Evolutionary conservation across 2,329 filamentous ascomycete species (phyloP).

Genomic region (Colletotrichum eleusines): DNA sequence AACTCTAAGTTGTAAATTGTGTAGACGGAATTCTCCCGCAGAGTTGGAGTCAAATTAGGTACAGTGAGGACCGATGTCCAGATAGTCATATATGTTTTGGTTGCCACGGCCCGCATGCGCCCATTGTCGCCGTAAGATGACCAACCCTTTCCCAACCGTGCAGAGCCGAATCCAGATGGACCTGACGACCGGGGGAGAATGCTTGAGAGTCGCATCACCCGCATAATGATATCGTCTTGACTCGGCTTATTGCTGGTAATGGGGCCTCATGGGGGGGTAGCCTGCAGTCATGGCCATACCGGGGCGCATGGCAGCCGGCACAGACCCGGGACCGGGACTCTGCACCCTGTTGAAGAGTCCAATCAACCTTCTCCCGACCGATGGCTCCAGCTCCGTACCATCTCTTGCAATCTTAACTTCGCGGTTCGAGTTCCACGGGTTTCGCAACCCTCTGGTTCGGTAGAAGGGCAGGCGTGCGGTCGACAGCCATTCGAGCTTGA

Average conservation of each 20-base stretch:
- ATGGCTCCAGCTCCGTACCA: constrained; percentile 91
- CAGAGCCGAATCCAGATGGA: neutral
- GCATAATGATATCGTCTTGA: neutral
- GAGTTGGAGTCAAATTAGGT: constrained; percentile 30
- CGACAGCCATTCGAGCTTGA: constrained; percentile 90
- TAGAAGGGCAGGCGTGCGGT: constrained; percentile 89
- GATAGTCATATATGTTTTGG: constrained; percentile 20
- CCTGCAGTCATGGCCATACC: constrained; percentile 53
- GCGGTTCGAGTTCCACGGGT: constrained; percentile 94
- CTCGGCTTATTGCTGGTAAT: constrained; percentile 49
- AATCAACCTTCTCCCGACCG: constrained; percentile 80
- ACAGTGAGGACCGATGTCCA: constrained; percentile 21
- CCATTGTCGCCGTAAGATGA: constrained; percentile 7
- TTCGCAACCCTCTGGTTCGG: constrained; percentile 85
- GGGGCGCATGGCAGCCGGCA: constrained; percentile 48
- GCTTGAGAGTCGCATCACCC: neutral
- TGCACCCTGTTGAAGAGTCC: constrained; percentile 78
- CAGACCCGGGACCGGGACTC: constrained; percentile 49
- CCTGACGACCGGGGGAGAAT: neutral
- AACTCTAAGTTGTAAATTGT: neutral
- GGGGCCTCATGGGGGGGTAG: constrained; percentile 53
- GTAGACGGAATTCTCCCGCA: constrained; percentile 6
- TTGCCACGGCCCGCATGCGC: constrained; percentile 35
- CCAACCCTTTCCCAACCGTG: constrained; percentile 10
- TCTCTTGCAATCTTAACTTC: constrained; percentile 97